These are phyloP conservation scores for Fusarium clavum DNA, from an alignment of 2,329 filamentous ascomycete genomes.

Conservation along the genomic window DNA sequence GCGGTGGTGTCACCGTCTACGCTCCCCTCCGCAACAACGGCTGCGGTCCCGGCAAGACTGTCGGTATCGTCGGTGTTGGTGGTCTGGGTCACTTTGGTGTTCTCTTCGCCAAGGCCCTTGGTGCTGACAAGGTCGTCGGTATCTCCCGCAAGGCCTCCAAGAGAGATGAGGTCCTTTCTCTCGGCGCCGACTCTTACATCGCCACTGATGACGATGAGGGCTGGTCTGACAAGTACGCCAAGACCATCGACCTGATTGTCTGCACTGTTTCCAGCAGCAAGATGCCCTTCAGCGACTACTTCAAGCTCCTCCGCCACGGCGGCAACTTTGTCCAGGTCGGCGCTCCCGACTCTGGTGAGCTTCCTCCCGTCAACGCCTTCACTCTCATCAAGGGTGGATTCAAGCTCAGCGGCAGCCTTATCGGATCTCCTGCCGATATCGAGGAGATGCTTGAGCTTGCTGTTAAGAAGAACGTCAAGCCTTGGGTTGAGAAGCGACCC, in stretches of 20 bases:
- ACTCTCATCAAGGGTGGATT: constrained; percentile 36
- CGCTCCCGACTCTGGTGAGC: constrained; percentile 44
- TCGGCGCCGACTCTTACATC: constrained; percentile 66
- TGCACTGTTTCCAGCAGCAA: constrained; percentile 63
- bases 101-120: constrained; percentile 74
- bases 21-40: constrained; percentile 70
- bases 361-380: constrained; percentile 44
- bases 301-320: constrained; percentile 67
- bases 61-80: constrained; percentile 75
- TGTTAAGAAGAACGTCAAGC: constrained; percentile 66
- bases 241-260: constrained; percentile 67
- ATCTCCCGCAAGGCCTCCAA: constrained; percentile 66
- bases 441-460: constrained; percentile 69
- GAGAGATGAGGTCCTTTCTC: constrained; percentile 63
- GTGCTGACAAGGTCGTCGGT: constrained; percentile 68
- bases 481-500: constrained; percentile 66
- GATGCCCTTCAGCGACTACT: constrained; percentile 72
- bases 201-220: constrained; percentile 59
- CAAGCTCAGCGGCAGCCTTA: constrained; percentile 59
- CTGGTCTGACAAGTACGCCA: constrained; percentile 64
- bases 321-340: constrained; percentile 74
- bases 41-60: constrained; percentile 72
- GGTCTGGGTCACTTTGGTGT: constrained; percentile 76
- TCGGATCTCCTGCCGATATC: constrained; percentile 67
- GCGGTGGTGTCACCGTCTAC: constrained; percentile 75